Conservation (phyloP, 1,139 yeast species). For the Debaryomycetaceae sp. region DNA sequence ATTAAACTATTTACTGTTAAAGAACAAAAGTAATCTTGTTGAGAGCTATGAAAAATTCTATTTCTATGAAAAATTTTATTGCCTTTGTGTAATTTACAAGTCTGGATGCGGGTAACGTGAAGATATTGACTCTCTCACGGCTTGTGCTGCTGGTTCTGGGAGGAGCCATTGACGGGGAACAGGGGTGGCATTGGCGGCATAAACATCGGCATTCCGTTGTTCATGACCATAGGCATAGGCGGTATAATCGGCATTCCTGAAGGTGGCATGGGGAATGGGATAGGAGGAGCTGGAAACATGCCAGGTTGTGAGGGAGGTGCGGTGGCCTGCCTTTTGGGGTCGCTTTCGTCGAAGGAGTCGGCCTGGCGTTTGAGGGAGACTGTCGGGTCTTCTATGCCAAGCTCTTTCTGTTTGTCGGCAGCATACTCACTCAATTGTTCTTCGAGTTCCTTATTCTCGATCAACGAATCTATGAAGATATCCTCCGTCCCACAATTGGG, state of each 20-base stretch:
- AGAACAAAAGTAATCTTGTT: not conserved
- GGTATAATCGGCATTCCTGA: slow-evolving; percentile 18
- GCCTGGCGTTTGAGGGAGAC: slow-evolving; percentile 21
- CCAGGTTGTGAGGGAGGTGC: slow-evolving; percentile 20
- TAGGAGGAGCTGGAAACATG: slow-evolving; percentile 13
- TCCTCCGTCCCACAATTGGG: slow-evolving; percentile 81
- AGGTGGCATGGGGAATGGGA: slow-evolving; percentile 15
- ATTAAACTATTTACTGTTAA: not conserved
- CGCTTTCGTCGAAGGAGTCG: slow-evolving; percentile 18
- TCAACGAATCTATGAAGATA: slow-evolving; percentile 68
- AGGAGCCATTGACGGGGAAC: slow-evolving; percentile 2
- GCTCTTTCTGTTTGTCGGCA: slow-evolving; percentile 38
- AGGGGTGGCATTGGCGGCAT: slow-evolving; percentile 13
- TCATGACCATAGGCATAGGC: slow-evolving; percentile 19
- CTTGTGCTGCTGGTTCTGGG: slow-evolving; percentile 3
- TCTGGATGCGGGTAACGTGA: slow-evolving; percentile 1
- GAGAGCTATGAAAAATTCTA: not conserved
- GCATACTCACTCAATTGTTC: slow-evolving; percentile 51
- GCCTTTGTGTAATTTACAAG: slow-evolving; percentile 1
- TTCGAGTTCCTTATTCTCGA: slow-evolving; percentile 57
- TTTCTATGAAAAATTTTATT: slow-evolving; percentile 1
- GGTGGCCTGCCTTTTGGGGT: slow-evolving; percentile 29
- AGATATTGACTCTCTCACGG: not conserved
- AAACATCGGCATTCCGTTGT: slow-evolving; percentile 21
- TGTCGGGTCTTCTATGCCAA: slow-evolving; percentile 38